phyloP scores from a whole-genome alignment of 2,329 filamentous ascomycete genomes.

The Claviceps purpurea region DNA sequence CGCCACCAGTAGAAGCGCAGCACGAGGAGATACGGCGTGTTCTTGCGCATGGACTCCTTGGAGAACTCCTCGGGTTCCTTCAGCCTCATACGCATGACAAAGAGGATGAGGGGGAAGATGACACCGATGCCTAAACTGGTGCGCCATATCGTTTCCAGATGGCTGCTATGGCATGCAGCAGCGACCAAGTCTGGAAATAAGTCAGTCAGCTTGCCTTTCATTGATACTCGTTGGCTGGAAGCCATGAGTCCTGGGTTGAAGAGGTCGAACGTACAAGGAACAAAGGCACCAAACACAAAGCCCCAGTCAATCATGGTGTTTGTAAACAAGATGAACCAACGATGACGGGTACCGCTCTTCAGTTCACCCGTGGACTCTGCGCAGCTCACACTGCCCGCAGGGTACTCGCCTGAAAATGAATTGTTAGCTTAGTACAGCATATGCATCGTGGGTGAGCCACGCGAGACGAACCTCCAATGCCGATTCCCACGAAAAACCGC shows the following conservation, averaged over 20 bases:
- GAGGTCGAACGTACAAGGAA: conserved; percentile 39
- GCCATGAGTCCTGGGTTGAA: no score
- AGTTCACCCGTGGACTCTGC: conserved; percentile 69
- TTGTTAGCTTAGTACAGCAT: conserved; percentile 22
- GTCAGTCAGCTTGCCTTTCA: neutral
- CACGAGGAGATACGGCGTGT: conserved; percentile 42
- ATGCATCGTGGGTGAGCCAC: no score
- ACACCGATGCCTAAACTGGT: conserved; percentile 65
- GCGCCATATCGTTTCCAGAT: conserved; percentile 69
- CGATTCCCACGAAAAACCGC: conserved; percentile 68
- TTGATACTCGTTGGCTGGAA: no score
- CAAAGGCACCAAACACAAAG: conserved; percentile 68
- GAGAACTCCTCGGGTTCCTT: conserved; percentile 69
- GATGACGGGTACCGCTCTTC: conserved; percentile 66
- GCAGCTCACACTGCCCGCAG: conserved; percentile 69
- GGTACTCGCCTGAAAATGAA: conserved; percentile 48
- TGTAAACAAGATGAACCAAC: conserved; percentile 85
- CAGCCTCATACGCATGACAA: conserved; percentile 58
- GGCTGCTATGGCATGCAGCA: conserved; percentile 41
- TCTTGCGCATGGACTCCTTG: conserved; percentile 51
- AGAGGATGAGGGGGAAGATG: conserved; percentile 60
- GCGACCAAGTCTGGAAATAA: conserved; percentile 31
- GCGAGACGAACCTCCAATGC: conserved; percentile 50
- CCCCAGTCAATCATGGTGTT: conserved; percentile 77
- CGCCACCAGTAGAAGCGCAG: conserved; percentile 60